These are phyloP conservation scores for Bipolaris victoriae DNA, from an alignment of 2,329 filamentous ascomycete species.

Conservation along the genomic window DNA sequence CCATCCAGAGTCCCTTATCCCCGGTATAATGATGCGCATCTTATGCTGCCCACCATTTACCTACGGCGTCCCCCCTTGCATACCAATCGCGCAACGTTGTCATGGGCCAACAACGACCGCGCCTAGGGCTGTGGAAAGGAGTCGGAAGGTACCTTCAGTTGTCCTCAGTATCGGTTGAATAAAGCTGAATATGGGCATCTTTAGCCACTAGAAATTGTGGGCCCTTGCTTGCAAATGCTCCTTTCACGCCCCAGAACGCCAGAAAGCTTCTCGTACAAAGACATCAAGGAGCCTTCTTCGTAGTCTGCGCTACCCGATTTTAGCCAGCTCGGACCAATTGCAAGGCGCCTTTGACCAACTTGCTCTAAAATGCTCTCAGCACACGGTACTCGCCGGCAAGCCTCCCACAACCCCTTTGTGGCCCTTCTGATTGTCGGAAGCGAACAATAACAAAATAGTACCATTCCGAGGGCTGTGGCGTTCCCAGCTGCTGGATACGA, in stretches of 20 bases:
- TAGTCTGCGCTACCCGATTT: neutral
- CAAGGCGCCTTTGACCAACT: neutral
- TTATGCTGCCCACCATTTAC: neutral
- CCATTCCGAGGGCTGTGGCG: neutral
- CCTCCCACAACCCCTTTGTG: slow-evolving; percentile 11
- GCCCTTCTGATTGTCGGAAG: slow-evolving; percentile 5
- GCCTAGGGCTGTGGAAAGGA: neutral
- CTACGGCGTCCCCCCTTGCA: slow-evolving; percentile 11
- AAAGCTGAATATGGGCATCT: too few species aligned
- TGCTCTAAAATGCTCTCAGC: neutral
- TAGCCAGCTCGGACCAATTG: neutral
- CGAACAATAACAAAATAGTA: slow-evolving; percentile 6
- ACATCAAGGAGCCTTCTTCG: neutral
- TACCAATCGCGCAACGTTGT: slow-evolving; percentile 1
- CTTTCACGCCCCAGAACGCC: neutral
- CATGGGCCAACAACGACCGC: neutral
- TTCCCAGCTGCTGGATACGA: slow-evolving; percentile 3
- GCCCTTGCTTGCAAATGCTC: neutral
- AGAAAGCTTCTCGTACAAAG: neutral
- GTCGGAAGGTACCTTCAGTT: too few species aligned
- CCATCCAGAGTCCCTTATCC: neutral
- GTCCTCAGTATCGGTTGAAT: too few species aligned
- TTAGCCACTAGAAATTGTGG: neutral
- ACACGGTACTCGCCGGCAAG: slow-evolving; percentile 1
- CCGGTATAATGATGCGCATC: neutral